Evolutionary conservation across 2,329 filamentous ascomycete genomes (phyloP).

Genomic region (Metarhizium brunneum): DNA sequence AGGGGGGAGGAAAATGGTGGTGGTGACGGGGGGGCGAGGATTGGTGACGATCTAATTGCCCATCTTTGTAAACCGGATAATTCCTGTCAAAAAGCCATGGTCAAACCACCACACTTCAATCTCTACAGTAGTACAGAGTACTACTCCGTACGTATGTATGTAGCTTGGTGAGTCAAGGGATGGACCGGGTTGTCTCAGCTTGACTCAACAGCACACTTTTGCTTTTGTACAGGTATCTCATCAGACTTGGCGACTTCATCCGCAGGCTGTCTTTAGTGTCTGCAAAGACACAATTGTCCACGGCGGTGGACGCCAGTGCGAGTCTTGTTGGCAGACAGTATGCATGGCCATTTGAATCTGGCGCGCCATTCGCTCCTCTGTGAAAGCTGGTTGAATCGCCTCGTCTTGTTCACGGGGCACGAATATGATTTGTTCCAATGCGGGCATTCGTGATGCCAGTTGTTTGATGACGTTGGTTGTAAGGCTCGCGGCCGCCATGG

Average conservation of each 20-base stretch:
- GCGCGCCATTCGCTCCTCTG: conserved; percentile 24
- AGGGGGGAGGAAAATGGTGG: no score
- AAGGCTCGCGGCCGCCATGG: conserved; percentile 28
- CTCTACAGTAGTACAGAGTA: background rate
- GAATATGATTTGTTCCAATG: conserved; percentile 33
- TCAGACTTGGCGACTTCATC: background rate
- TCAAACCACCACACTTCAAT: background rate
- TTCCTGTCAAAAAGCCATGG: background rate
- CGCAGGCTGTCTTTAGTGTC: conserved; percentile 3
- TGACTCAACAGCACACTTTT: background rate
- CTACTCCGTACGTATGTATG: background rate
- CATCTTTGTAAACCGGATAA: background rate
- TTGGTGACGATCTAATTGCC: background rate
- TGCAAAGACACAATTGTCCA: conserved; percentile 27
- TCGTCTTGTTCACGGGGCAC: conserved; percentile 30
- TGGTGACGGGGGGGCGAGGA: background rate
- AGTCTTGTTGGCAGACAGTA: conserved; percentile 19
- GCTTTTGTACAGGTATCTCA: background rate
- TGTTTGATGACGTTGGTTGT: conserved; percentile 30
- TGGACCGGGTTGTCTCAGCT: background rate
- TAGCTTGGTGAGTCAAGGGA: background rate
- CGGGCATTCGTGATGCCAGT: conserved; percentile 27
- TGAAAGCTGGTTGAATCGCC: conserved; percentile 19
- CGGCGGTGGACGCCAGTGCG: conserved; percentile 22
- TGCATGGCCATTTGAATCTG: conserved; percentile 28